Evolutionary conservation across 371 early-diverging fungal species (phyloP).

Genomic region (Syncephalastrum sp.): DNA sequence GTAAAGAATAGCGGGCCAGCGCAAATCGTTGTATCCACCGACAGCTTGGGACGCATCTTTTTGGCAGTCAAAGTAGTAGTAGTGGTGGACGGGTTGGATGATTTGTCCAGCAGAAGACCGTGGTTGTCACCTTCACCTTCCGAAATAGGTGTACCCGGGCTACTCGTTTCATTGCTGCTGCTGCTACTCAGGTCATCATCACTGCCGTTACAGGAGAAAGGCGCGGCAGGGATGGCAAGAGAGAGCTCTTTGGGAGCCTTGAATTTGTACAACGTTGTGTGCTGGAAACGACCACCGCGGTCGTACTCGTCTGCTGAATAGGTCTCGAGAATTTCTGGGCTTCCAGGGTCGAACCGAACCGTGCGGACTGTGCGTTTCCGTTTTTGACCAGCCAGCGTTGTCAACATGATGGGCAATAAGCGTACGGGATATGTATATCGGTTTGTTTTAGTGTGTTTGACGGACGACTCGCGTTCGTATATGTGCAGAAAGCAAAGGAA

Average conservation of each 20-base stretch:
- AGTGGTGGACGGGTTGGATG: background rate
- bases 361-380: background rate
- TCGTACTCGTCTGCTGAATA: conserved; percentile 18
- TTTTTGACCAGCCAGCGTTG: no score
- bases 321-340: conserved; percentile 9
- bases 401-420: no score
- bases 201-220: conserved; percentile 2
- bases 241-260: conserved; percentile 13
- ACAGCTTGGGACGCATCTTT: conserved; percentile 12
- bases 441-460: no score
- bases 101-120: background rate
- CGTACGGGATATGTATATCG: no score
- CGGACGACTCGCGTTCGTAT: no score
- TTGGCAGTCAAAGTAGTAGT: background rate
- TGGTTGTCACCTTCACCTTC: conserved; percentile 1
- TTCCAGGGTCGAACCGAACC: conserved; percentile 9
- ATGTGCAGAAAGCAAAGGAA: no score
- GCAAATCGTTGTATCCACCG: conserved; percentile 21
- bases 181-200: conserved; percentile 9
- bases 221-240: conserved; percentile 12
- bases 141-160: conserved; percentile 11
- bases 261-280: conserved; percentile 16
- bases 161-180: conserved; percentile 8
- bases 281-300: conserved; percentile 9
- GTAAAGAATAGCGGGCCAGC: conserved; percentile 22